Percentiles rank a stretch among this genome's conserved stretches.
Evolutionary conservation across 495 filamentous ascomycete species (phyloP).

Genomic region (Platismatia glauca): DNA sequence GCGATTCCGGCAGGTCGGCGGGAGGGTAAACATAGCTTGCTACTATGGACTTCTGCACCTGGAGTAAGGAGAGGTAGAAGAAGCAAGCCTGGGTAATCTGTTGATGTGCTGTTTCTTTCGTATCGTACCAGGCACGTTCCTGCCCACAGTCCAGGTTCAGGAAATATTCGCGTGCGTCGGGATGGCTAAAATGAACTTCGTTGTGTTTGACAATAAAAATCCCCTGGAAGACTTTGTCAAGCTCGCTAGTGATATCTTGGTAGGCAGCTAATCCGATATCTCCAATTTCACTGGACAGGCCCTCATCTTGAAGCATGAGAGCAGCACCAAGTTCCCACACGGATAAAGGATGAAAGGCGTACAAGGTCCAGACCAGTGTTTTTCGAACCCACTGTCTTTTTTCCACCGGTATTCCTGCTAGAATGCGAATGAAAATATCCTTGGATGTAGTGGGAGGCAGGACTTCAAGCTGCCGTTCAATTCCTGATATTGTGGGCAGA

Average conservation of each 20-base stretch:
- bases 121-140: background rate
- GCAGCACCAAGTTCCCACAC: conserved; percentile 1
- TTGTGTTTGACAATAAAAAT: background rate
- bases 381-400: background rate
- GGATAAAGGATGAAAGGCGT: conserved; percentile 2
- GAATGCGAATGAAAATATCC: background rate
- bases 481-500: background rate
- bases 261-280: background rate
- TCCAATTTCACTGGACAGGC: background rate
- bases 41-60: background rate
- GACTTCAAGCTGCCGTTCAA: background rate
- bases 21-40: background rate
- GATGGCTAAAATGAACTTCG: background rate
- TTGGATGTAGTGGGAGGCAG: background rate
- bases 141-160: background rate
- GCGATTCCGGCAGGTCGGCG: background rate
- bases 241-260: background rate
- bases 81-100: background rate
- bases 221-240: background rate
- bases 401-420: background rate
- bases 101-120: background rate
- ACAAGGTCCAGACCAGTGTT: background rate
- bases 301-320: background rate
- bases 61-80: background rate
- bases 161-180: background rate